phyloP scores from a whole-genome alignment of 2,329 filamentous ascomycete genomes.

The Colletotrichum lentis region DNA sequence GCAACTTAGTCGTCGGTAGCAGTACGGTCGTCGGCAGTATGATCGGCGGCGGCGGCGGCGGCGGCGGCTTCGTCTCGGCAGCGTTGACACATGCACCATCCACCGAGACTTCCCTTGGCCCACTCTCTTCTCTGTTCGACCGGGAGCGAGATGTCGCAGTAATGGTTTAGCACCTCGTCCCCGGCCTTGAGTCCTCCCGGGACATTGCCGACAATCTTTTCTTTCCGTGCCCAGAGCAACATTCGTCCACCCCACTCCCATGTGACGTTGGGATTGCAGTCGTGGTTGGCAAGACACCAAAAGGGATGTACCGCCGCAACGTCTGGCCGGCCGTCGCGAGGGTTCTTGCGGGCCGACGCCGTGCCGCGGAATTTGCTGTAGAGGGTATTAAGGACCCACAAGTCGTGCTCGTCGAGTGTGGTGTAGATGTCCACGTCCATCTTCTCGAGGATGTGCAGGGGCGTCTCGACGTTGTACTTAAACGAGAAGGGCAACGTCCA shows the following conservation, averaged over 20 bases:
- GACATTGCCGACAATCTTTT: slow-evolving; percentile 60
- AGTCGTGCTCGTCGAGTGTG: slow-evolving; percentile 66
- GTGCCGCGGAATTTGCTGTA: slow-evolving; percentile 94
- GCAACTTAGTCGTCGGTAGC: not conserved
- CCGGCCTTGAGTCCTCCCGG: slow-evolving; percentile 74
- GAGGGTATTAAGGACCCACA: slow-evolving; percentile 89
- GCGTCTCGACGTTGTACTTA: slow-evolving; percentile 75
- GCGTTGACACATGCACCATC: slow-evolving; percentile 84
- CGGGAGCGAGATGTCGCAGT: slow-evolving; percentile 83
- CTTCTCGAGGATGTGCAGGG: slow-evolving; percentile 81
- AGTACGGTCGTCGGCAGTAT: not conserved
- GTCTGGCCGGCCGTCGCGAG: slow-evolving; percentile 82
- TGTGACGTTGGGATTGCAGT: slow-evolving; percentile 91
- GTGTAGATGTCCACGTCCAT: slow-evolving; percentile 83
- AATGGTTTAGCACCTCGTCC: slow-evolving; percentile 91
- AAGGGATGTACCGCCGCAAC: slow-evolving; percentile 92
- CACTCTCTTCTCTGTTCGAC: slow-evolving; percentile 87
- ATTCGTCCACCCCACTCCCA: slow-evolving; percentile 93
- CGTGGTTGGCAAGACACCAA: slow-evolving; percentile 97
- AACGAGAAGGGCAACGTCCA: slow-evolving; percentile 83
- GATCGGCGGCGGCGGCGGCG: slow-evolving; percentile 5
- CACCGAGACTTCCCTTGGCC: slow-evolving; percentile 86
- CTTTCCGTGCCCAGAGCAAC: slow-evolving; percentile 70
- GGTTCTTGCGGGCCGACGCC: slow-evolving; percentile 83
- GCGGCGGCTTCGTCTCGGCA: slow-evolving; percentile 81